Evolutionary conservation across 805 yeast species (phyloP).

Genomic region (Hanseniaspora mollemarum): DNA sequence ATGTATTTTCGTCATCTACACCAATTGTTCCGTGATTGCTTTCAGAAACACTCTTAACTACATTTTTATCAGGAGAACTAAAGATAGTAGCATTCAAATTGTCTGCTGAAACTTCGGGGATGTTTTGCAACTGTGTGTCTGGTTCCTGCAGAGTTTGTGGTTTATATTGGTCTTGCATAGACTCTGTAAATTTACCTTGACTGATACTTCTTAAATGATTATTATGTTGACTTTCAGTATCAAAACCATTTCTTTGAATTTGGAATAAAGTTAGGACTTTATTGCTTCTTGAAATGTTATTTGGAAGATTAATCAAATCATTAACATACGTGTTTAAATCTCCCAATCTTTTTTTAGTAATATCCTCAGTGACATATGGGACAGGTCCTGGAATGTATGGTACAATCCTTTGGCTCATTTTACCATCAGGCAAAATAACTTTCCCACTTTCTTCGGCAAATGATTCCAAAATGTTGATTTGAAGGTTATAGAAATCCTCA

Average conservation of each 20-base stretch:
- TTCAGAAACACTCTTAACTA: slow-evolving; percentile 16
- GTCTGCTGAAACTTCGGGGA: not conserved
- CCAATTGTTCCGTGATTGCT: slow-evolving; percentile 13
- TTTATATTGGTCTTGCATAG: not conserved
- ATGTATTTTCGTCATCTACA: not conserved
- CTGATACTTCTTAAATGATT: slow-evolving; percentile 12
- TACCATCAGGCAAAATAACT: slow-evolving; percentile 34
- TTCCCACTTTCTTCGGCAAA: slow-evolving; percentile 92
- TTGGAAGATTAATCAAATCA: slow-evolving; percentile 58
- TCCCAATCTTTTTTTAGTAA: slow-evolving; percentile 43
- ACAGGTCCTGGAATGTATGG: slow-evolving; percentile 97
- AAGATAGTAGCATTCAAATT: not conserved
- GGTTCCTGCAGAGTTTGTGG: not conserved
- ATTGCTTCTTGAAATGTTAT: slow-evolving; percentile 57
- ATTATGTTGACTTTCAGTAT: slow-evolving; percentile 1
- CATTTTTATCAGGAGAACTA: not conserved
- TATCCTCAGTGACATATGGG: slow-evolving; percentile 74
- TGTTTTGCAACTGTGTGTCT: not conserved
- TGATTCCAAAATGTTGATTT: slow-evolving; percentile 64
- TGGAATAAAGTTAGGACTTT: slow-evolving; percentile 64
- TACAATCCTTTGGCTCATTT: slow-evolving; percentile 62
- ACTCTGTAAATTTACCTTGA: not conserved
- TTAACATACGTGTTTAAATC: slow-evolving; percentile 48
- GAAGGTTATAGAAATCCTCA: slow-evolving; percentile 92
- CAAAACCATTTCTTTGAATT: slow-evolving; percentile 30